phyloP scores from a whole-genome alignment of 139 green algal genomes.

The Haematococcus lacustris region DNA sequence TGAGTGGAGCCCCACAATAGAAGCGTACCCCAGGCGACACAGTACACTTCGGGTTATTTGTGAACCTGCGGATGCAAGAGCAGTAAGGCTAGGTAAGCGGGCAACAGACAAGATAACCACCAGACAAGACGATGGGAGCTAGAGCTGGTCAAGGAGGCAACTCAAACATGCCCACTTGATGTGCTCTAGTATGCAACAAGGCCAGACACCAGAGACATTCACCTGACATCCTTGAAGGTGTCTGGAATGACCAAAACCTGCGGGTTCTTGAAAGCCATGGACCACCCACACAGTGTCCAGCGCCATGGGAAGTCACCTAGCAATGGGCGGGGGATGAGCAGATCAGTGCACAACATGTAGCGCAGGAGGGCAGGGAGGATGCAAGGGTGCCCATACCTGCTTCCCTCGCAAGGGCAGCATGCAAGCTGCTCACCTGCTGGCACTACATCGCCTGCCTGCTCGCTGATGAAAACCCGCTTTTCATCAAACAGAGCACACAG shows the following conservation, averaged over 20 bases:
- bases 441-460: constrained; percentile 16
- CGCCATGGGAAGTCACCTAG: constrained; percentile 47
- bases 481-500: constrained; percentile 38
- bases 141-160: too few relatives aligned
- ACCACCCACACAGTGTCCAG: constrained; percentile 65
- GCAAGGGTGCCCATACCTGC: too few relatives aligned
- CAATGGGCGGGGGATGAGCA: too few relatives aligned
- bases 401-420: too few relatives aligned
- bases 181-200: too few relatives aligned
- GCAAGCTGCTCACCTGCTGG: constrained; percentile 22
- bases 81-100: too few relatives aligned
- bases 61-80: neutral
- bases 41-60: constrained; percentile 19
- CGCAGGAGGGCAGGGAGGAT: too few relatives aligned
- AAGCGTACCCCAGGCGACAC: constrained; percentile 29
- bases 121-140: too few relatives aligned
- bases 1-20: constrained; percentile 44
- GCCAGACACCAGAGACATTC: too few relatives aligned
- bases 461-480: constrained; percentile 33
- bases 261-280: constrained; percentile 37
- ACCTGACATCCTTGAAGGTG: constrained; percentile 25
- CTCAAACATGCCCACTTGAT: too few relatives aligned
- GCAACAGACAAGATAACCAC: too few relatives aligned
- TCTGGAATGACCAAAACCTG: constrained; percentile 43
- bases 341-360: too few relatives aligned